phyloP scores from a whole-genome alignment of 2,329 filamentous ascomycete species.

The Shiraia sp. region DNA sequence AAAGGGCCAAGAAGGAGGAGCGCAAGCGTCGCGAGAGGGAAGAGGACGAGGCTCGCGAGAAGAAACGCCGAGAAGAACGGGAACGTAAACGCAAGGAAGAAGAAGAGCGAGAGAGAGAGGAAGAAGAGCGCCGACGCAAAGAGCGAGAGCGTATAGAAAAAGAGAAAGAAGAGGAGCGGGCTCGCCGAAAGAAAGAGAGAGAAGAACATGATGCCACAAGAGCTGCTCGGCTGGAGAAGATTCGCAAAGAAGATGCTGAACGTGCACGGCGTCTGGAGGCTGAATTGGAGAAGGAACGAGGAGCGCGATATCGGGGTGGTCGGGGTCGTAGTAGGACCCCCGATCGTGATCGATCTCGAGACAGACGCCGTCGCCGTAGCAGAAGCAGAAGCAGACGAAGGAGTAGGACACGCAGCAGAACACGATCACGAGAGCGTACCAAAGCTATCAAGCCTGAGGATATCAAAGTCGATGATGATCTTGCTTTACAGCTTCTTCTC shows the following conservation, averaged over 20 bases:
- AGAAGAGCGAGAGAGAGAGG: constrained; percentile 34
- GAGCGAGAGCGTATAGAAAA: constrained; percentile 35
- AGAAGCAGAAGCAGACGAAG: constrained; percentile 29
- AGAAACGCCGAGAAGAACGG: constrained; percentile 51
- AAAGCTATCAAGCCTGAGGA: constrained; percentile 35
- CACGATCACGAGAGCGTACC: constrained; percentile 26
- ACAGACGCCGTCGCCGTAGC: constrained; percentile 27
- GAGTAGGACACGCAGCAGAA: constrained; percentile 23
- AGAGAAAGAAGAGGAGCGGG: constrained; percentile 57
- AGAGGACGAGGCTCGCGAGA: constrained; percentile 51
- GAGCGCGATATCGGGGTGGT: constrained; percentile 39
- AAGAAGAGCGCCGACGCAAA: constrained; percentile 36
- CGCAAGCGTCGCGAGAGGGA: constrained; percentile 55
- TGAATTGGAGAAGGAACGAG: constrained; percentile 57
- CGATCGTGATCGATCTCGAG: constrained; percentile 23
- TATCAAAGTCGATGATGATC: constrained; percentile 45
- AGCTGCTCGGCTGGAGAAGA: constrained; percentile 48
- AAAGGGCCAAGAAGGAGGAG: constrained; percentile 60
- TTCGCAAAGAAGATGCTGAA: constrained; percentile 39
- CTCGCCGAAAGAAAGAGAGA: constrained; percentile 50
- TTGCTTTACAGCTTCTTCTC: constrained; percentile 39
- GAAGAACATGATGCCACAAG: constrained; percentile 49
- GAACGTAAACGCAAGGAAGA: constrained; percentile 45
- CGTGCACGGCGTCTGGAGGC: constrained; percentile 46
- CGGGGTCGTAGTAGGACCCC: constrained; percentile 33